A percentile compares a stretch with the other conserved stretches of the same genome.
phyloP scores from a whole-genome alignment of 2,329 filamentous ascomycete species.

The Huntiella bhutanensis region DNA sequence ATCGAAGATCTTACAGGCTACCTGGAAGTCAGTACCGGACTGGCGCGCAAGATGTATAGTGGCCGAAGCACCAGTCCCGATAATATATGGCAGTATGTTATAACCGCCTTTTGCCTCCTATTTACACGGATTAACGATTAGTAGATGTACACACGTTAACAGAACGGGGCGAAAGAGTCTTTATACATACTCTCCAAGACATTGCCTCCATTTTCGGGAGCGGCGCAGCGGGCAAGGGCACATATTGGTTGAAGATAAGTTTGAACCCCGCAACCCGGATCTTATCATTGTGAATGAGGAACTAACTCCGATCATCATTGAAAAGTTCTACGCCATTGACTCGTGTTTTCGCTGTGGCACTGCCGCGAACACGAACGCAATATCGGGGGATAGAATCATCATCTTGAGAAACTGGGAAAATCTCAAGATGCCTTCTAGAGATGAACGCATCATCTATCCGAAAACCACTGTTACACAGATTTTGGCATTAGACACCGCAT shows the following conservation, averaged over 20 bases:
- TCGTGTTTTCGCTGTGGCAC: conserved; percentile 30
- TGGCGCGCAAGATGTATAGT: conserved; percentile 26
- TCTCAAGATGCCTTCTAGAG: conserved; percentile 11
- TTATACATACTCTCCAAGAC: too few species aligned
- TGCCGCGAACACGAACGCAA: conserved; percentile 37
- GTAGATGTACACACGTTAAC: too few species aligned
- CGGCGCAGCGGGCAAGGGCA: too few species aligned
- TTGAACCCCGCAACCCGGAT: conserved; percentile 20
- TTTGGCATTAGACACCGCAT: too few species aligned
- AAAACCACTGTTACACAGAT: conserved; percentile 1
- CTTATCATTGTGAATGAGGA: conserved; percentile 31
- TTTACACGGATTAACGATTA: too few species aligned
- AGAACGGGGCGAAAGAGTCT: too few species aligned
- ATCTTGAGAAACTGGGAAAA: conserved; percentile 10
- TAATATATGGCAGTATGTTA: conserved; percentile 18
- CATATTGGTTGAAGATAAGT: too few species aligned
- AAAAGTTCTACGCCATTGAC: conserved; percentile 30
- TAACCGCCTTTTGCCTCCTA: conserved; percentile 20
- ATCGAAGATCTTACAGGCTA: conserved; percentile 42
- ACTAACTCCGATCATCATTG: conserved; percentile 22
- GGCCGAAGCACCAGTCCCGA: conserved; percentile 22
- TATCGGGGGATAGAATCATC: conserved; percentile 15
- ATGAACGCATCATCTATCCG: conserved; percentile 4
- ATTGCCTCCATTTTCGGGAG: too few species aligned
- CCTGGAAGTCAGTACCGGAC: conserved; percentile 31